These are phyloP conservation scores for Carex myosuroides DNA, from an alignment of 176 grass and related monocot genomes.

Conservation along the genomic window DNA sequence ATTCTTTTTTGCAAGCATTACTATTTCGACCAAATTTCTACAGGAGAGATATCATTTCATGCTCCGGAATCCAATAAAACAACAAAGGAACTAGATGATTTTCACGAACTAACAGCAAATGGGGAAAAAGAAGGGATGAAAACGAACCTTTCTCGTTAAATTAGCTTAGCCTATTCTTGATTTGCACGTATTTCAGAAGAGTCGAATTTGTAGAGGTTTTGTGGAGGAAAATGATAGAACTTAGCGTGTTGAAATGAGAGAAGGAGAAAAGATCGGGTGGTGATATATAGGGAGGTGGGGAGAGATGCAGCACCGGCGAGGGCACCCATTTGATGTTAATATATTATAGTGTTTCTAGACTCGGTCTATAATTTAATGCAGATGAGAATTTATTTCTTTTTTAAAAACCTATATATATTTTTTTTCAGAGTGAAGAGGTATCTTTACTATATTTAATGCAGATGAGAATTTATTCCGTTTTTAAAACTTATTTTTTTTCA, in stretches of 20 bases:
- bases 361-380: slow-evolving; percentile 1
- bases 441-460: too few relatives aligned
- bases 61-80: not conserved
- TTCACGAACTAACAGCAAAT: not conserved
- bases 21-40: not conserved
- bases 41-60: not conserved
- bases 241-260: not conserved
- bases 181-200: not conserved
- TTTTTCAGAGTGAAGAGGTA: not conserved
- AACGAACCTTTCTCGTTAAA: slow-evolving; percentile 9
- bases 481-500: not conserved
- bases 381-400: not conserved
- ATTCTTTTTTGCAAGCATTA: not conserved
- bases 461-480: too few relatives aligned
- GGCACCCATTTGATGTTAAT: not conserved
- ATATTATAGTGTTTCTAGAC: not conserved
- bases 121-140: not conserved
- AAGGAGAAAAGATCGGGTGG: not conserved
- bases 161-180: not conserved
- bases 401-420: not conserved
- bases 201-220: not conserved
- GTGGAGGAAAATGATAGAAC: not conserved
- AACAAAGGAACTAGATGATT: not conserved
- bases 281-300: not conserved
- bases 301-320: not conserved